Evolutionary conservation across 2,329 filamentous ascomycete genomes (phyloP), one percentile per base, ranked within the genome.

Genomic region (Achaetomium macrosporum): DNA sequence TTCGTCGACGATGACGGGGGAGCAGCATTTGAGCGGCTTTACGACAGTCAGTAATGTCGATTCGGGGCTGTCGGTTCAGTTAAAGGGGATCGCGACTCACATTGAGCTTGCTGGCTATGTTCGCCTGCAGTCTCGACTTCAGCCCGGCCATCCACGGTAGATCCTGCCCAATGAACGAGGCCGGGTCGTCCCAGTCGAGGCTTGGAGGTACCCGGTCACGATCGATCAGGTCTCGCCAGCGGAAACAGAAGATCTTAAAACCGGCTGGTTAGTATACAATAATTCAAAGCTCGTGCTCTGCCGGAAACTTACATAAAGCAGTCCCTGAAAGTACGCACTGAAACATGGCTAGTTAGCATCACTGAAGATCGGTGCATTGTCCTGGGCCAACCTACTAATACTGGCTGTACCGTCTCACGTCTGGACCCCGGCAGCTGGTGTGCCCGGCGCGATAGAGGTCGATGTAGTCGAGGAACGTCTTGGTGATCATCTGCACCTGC

Each of bases 31-130:
- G 49, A 99, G 82, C 0, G 93, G 93, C 59, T 63, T 15, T 25
- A 1, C 5, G 10, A 7, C 3, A 5, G 20, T 48, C 7, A 51
- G 51, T 15, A 11, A 35, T 12, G 4, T 35, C n/a, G n/a, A 12
- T 6, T 15, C 15, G 5, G 5, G 15, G 15, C 33, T 12, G 5
- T 6, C 33, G 25, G 25, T 7, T 25, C 25, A 4, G 25, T n/a
- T 7, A 25, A 25, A 25, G 4, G 25, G 25, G 25, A 25, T 25
- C 25, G 25, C 12, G 13, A 55, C 60, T 48, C 42, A 63, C 61
- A 68, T 99, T 99, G 62, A 99, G 84, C 60, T 85, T 86, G 50
- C 87, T 91, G 70, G 90, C 87, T 62, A 97, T 88, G 64, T 91
- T 88, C 39, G 81, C 80, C 45, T 82, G 81, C 45, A 97, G 76